phyloP scores from a whole-genome alignment of 768 basidiomycete genomes.

The Trametes villosa region DNA sequence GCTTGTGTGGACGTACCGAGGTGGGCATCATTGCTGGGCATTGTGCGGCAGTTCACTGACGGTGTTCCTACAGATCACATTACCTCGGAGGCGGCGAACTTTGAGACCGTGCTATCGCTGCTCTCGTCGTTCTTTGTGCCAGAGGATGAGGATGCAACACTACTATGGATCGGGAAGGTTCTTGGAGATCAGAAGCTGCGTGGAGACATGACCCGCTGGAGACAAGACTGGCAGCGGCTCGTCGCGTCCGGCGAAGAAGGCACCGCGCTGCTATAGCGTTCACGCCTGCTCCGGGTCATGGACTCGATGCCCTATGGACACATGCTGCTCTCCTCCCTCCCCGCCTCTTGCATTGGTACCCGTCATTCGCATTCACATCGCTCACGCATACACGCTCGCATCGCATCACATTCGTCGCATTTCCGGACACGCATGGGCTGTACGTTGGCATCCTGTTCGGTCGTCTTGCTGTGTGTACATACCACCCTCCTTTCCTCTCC shows the following conservation, averaged over 20 bases:
- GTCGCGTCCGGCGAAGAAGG: constrained; percentile 67
- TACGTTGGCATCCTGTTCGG: constrained; percentile 11
- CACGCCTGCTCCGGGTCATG: not conserved
- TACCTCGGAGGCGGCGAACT: constrained; percentile 72
- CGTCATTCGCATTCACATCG: not conserved
- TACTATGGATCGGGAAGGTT: constrained; percentile 77
- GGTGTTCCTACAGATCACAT: constrained; percentile 67
- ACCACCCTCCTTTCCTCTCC: constrained; percentile 10
- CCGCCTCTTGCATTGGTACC: not conserved
- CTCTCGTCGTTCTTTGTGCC: constrained; percentile 95
- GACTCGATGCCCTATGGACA: constrained; percentile 15
- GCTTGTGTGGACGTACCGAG: constrained; percentile 90
- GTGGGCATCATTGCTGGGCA: constrained; percentile 45
- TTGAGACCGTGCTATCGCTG: constrained; percentile 90
- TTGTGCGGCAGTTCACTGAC: not conserved
- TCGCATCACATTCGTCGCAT: constrained; percentile 13
- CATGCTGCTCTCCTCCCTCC: not conserved
- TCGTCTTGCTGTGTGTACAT: constrained; percentile 20
- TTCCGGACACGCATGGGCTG: constrained; percentile 10
- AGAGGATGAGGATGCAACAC: constrained; percentile 81
- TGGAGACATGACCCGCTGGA: constrained; percentile 73
- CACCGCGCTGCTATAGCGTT: constrained; percentile 57
- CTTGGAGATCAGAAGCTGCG: constrained; percentile 68
- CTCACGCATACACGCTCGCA: not conserved
- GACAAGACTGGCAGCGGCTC: constrained; percentile 76